Evolutionary conservation across 2,329 filamentous ascomycete genomes (phyloP), one percentile per base, ranked within the genome.

Genomic region (Diaporthe nobilis): DNA sequence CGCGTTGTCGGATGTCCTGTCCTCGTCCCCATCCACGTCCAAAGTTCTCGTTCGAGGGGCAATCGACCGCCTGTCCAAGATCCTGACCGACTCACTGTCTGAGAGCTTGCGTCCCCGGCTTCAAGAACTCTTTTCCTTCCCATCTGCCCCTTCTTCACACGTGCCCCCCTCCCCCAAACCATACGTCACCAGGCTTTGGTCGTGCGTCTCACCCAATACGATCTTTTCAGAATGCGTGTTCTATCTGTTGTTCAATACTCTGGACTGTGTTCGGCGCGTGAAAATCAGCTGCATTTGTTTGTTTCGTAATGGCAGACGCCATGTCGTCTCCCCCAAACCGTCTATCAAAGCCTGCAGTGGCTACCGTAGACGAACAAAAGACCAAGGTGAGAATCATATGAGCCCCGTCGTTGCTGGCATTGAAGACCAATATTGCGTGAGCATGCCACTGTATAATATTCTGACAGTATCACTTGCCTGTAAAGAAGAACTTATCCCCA

Each of bases 311-410:
- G 51, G 25, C 51, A n/a, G 34, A 58, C 51, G 37, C 49, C 44
- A 34, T 4, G 20, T 22, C 51, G 31, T 25, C 51, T 49, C n/a
- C 49, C 22, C 15, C 67, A 71, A n/a, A 47, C 37, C 34, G 51
- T 34, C 47, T 22, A 12, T 47, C 1, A 25, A 17, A 42, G 10
- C 31, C 25, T 31, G 37, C 37, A 42, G 25, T 17, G 51, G n/a
- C 5, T 20, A 28, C 67, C 12, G 22, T 20, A 34, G 49, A 22
- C 9, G 25, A 42, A 22, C n/a, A 71, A 57, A 39, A 71, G 25
- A 57, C 20, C 37, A 57, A 71, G 67, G 67, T 71, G 51, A 71
- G 67, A 57, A n/a, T 20, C 9, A 58, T 28, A 5, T 58, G 17
- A 4, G 15, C 44, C 22, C 20, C 37, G 17, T 47, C 20, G 25